Conservation (phyloP, 78 protist species). For the Dictyostelium intermedium region DNA sequence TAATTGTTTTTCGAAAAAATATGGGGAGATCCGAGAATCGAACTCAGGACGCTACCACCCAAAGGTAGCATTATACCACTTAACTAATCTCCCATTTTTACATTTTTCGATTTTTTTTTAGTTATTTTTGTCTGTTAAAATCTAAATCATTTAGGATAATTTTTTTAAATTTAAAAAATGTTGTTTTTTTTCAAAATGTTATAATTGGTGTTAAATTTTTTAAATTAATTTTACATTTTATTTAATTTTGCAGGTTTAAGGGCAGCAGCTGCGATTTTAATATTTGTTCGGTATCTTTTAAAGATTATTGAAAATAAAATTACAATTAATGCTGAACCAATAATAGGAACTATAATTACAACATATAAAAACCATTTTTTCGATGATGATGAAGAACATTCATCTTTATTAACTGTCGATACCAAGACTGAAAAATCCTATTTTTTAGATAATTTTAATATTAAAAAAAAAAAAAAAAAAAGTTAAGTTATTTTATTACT, state of each 20-base stretch:
- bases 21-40: conserved; percentile 58
- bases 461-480: no score
- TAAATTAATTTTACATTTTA: not conserved
- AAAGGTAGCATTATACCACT: conserved; percentile 61
- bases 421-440: not conserved
- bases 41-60: conserved; percentile 67
- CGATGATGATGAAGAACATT: not conserved
- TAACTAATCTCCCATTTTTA: conserved; percentile 32
- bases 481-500: no score
- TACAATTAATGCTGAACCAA: not conserved
- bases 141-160: no score
- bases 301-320: not conserved
- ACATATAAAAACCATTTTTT: not conserved
- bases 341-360: not conserved
- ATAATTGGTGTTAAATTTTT: no score
- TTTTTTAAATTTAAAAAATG: no score
- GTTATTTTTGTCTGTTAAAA: no score
- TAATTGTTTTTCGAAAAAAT: no score
- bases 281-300: not conserved
- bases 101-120: no score
- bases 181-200: no score
- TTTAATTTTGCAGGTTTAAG: not conserved
- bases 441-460: not conserved
- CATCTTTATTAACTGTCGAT: not conserved
- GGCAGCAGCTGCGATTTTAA: not conserved